Evolutionary conservation across 306 rosid genomes (phyloP), one percentile per base, ranked within the genome.

Genomic region (Citrullus amarus): DNA sequence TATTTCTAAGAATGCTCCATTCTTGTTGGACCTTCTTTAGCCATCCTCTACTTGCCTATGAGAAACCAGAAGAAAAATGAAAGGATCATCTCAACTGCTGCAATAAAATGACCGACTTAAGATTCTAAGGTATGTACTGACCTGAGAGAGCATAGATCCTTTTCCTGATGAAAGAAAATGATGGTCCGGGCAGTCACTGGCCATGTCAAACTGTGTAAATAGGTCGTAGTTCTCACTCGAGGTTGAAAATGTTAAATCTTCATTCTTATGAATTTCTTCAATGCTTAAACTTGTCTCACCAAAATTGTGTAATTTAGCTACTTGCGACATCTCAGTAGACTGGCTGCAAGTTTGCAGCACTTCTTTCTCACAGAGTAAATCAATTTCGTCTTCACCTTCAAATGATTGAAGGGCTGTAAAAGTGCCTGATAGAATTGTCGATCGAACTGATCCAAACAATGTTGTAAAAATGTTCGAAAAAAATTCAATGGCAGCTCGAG

Each of bases 1-100:
- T 86, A 82, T 87, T 88, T 88, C 91, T 91, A 46, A 96, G 88
- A 75, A 89, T 88, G 88, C 86, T 84, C 99, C 99, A 96, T 85
- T 96, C 99, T 80, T 83, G 91, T 75, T 96, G 99, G 69, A 96
- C 89, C 89, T 87, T 96, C 84, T 92, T 96, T 78, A 85, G 80
- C 99, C 97, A 96, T 77, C 81, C 85, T 79, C 88, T 90, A 84
- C 88, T 86, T 58, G 86, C 85, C 99, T 92, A 66, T 15, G 54
- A 83, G 41, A 60, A 38, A 69, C 25, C 77, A 83, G 9, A 85
- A 80, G 20, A 36, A 77, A 51, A 36, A 77, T 68, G 76, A 32
- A 63, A 30, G 54, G 71, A 78, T 75, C 75, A 57, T 81, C 80
- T 41, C 20, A 36, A 55, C 39, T 12, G 80, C 75, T 56, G 61